Percentiles rank a stretch among this genome's conserved stretches.
phyloP scores from a whole-genome alignment of 2,329 filamentous ascomycete species.

The Sclerotiophoma versabilis region DNA sequence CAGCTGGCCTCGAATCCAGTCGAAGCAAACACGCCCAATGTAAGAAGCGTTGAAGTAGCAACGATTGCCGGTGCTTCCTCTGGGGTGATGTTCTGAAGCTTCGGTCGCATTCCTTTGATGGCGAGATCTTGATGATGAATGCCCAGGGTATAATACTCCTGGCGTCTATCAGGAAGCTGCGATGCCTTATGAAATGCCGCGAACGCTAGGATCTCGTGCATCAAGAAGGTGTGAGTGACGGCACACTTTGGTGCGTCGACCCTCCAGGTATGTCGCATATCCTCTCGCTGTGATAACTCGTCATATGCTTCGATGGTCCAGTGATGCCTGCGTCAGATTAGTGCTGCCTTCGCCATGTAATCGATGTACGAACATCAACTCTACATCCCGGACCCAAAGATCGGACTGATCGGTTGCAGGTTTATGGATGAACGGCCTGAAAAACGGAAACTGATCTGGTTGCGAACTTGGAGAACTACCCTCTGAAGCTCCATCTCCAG shows the following conservation, averaged over 20 bases:
- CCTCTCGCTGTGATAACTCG: slow-evolving; percentile 32
- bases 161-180: slow-evolving; percentile 32
- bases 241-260: slow-evolving; percentile 46
- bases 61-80: slow-evolving; percentile 43
- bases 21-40: slow-evolving; percentile 42
- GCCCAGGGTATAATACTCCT: slow-evolving; percentile 42
- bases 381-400: slow-evolving; percentile 44
- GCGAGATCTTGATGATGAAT: slow-evolving; percentile 49
- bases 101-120: slow-evolving; percentile 40
- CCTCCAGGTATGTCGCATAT: slow-evolving; percentile 44
- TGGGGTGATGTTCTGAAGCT: slow-evolving; percentile 37
- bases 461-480: slow-evolving; percentile 36
- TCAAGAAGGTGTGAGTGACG: slow-evolving; percentile 44
- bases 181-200: slow-evolving; percentile 50
- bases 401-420: slow-evolving; percentile 28
- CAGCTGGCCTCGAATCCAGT: slow-evolving; percentile 33
- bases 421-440: slow-evolving; percentile 40
- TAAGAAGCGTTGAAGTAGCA: slow-evolving; percentile 41
- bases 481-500: slow-evolving; percentile 27
- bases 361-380: slow-evolving; percentile 39
- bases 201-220: slow-evolving; percentile 53
- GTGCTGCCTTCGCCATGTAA: neutral
- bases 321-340: slow-evolving; percentile 34
- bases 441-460: slow-evolving; percentile 42
- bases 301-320: slow-evolving; percentile 41